Evolutionary conservation across 2,329 filamentous ascomycete species (phyloP).

Genomic region (Aspergillus felis): DNA sequence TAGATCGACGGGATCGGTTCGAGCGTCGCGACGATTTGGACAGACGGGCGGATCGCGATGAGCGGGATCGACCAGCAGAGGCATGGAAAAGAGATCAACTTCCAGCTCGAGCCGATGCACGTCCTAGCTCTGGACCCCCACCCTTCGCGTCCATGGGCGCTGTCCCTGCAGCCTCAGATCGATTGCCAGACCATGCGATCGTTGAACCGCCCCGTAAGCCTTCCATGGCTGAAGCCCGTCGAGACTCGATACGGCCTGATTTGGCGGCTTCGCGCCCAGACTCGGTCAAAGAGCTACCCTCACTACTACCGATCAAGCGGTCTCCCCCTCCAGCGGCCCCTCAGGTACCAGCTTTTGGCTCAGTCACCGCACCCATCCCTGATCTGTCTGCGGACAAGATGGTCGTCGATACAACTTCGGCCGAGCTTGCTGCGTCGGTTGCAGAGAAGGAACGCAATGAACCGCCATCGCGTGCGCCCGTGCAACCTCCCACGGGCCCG

Average conservation of each 20-base stretch:
- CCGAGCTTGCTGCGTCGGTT: constrained; percentile 4
- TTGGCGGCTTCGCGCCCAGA: constrained; percentile 24
- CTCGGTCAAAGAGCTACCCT: constrained; percentile 22
- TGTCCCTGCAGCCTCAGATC: constrained; percentile 17
- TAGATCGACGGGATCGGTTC: constrained; percentile 26
- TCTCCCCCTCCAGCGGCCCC: constrained; percentile 38
- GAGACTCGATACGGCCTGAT: constrained; percentile 31
- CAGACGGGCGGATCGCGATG: constrained; percentile 27
- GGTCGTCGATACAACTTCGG: constrained; percentile 9
- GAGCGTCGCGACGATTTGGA: constrained; percentile 30
- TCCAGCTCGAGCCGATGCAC: constrained; percentile 28
- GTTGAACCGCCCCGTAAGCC: constrained; percentile 25
- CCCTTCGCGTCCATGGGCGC: constrained; percentile 6
- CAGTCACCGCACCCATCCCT: constrained; percentile 28
- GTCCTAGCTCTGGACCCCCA: constrained; percentile 16
- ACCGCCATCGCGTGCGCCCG: constrained; percentile 14
- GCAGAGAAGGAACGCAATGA: constrained; percentile 25
- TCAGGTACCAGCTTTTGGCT: constrained; percentile 43
- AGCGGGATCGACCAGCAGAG: constrained; percentile 30
- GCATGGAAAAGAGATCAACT: constrained; percentile 40
- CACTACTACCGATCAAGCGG: constrained; percentile 22
- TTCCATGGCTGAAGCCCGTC: constrained; percentile 23
- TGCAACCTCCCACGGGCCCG: constrained; percentile 42
- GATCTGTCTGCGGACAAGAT: constrained; percentile 19
- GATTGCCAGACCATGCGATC: constrained; percentile 20